These are phyloP conservation scores for Pythium dissotocum DNA, from an alignment of 352 stramenopile genomes.

Conservation along the genomic window DNA sequence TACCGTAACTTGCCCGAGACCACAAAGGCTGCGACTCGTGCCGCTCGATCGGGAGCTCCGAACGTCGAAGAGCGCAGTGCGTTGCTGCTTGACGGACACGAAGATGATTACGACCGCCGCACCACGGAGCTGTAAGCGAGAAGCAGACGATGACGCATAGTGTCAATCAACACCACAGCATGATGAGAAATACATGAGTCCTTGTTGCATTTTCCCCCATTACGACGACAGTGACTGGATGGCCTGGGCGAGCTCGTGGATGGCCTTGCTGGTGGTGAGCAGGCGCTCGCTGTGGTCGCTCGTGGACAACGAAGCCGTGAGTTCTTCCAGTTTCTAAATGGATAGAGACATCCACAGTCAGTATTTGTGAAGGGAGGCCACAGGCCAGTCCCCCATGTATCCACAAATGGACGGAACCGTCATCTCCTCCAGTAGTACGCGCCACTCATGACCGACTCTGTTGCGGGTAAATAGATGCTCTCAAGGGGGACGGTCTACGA, in stretches of 20 bases:
- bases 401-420: background rate
- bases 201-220: background rate
- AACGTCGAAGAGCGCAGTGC: slow-evolving; percentile 44
- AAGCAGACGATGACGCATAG: slow-evolving; percentile 17
- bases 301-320: slow-evolving; percentile 54
- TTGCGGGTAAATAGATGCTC: slow-evolving; percentile 17
- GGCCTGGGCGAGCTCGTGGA: slow-evolving; percentile 63
- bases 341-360: background rate
- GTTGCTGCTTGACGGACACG: slow-evolving; percentile 39
- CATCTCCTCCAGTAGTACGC: background rate
- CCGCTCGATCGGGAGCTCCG: background rate
- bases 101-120: slow-evolving; percentile 39
- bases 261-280: slow-evolving; percentile 52
- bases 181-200: slow-evolving; percentile 3
- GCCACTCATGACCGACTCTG: slow-evolving; percentile 20
- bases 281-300: slow-evolving; percentile 64
- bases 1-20: slow-evolving; percentile 62
- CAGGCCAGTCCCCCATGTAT: background rate
- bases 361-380: background rate
- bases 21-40: slow-evolving; percentile 32
- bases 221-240: slow-evolving; percentile 41
- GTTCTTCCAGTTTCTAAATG: slow-evolving; percentile 70
- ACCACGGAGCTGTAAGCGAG: slow-evolving; percentile 49
- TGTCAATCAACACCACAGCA: background rate
- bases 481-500: slow-evolving; percentile 3